Conservation (phyloP, 2,329 filamentous ascomycete species). For the Passalora sequoiae region DNA sequence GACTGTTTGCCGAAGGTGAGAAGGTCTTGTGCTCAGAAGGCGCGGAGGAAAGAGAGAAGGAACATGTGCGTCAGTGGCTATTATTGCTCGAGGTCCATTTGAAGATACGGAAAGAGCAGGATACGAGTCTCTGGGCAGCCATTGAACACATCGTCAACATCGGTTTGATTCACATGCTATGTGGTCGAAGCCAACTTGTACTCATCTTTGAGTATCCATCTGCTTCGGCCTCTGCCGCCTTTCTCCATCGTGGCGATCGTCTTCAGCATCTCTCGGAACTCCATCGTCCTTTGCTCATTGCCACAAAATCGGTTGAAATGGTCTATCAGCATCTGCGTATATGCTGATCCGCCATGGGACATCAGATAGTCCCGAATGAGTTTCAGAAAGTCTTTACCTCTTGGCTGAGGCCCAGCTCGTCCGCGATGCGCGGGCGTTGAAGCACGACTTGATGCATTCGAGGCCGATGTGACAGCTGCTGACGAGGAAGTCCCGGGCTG, state of each 20-base stretch:
- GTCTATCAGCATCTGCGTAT: conserved; percentile 80
- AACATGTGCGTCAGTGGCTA: too few species aligned
- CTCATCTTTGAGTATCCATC: conserved; percentile 58
- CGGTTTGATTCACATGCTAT: too few species aligned
- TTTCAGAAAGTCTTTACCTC: conserved; percentile 42
- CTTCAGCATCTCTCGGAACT: conserved; percentile 78
- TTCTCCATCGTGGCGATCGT: conserved; percentile 67
- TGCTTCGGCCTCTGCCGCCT: conserved; percentile 46
- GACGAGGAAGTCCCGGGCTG: conserved; percentile 32
- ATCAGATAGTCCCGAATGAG: conserved; percentile 72
- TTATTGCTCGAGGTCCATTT: too few species aligned
- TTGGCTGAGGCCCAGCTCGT: conserved; percentile 26
- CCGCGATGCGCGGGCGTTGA: conserved; percentile 21
- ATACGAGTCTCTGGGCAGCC: too few species aligned
- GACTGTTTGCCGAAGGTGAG: too few species aligned
- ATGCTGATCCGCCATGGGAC: conserved; percentile 69
- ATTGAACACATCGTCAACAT: too few species aligned
- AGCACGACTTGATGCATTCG: conserved; percentile 22
- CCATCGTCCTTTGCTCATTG: conserved; percentile 61
- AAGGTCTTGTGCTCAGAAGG: too few species aligned
- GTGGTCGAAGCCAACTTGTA: conserved; percentile 28
- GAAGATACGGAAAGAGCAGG: too few species aligned
- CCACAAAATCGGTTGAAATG: conserved; percentile 81
- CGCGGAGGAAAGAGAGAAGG: too few species aligned
- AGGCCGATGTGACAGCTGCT: conserved; percentile 30